These are phyloP conservation scores for Margaritispora aquatica DNA, from an alignment of 495 filamentous ascomycete species.

Conservation along the genomic window DNA sequence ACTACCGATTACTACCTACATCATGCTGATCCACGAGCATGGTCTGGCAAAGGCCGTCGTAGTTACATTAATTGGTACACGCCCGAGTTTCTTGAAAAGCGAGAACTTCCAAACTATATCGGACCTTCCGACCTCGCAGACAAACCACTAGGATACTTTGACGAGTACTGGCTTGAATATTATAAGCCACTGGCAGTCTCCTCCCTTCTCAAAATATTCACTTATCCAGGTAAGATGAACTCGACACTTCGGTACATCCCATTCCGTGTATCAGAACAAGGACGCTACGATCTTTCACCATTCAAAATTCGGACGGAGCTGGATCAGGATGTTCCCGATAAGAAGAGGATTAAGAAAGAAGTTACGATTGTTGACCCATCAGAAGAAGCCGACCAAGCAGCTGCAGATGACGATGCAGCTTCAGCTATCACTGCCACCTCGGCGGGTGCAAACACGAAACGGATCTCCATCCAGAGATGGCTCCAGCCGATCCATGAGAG, in stretches of 20 bases:
- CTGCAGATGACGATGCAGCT: slow-evolving; percentile 29
- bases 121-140: slow-evolving; percentile 20
- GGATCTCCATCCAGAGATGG: slow-evolving; percentile 47
- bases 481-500: slow-evolving; percentile 40
- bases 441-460: slow-evolving; percentile 25
- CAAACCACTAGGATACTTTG: slow-evolving; percentile 62
- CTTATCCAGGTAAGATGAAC: slow-evolving; percentile 70
- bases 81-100: slow-evolving; percentile 57
- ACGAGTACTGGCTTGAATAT: slow-evolving; percentile 98
- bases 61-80: slow-evolving; percentile 83
- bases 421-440: slow-evolving; percentile 34
- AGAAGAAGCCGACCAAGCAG: slow-evolving; percentile 16
- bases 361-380: slow-evolving; percentile 54
- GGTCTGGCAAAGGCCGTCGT: slow-evolving; percentile 57
- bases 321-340: slow-evolving; percentile 41
- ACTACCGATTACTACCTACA: slow-evolving; percentile 96
- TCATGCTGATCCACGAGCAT: slow-evolving; percentile 72
- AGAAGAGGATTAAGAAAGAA: slow-evolving; percentile 48
- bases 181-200: slow-evolving; percentile 84
- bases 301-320: slow-evolving; percentile 65
- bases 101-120: slow-evolving; percentile 8
- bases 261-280: slow-evolving; percentile 60
- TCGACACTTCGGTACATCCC: slow-evolving; percentile 77
- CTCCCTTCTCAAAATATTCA: slow-evolving; percentile 81
- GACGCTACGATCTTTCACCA: slow-evolving; percentile 73